These are phyloP conservation scores for Lactifluus echinatus DNA, from an alignment of 768 basidiomycete species.

Conservation along the genomic window DNA sequence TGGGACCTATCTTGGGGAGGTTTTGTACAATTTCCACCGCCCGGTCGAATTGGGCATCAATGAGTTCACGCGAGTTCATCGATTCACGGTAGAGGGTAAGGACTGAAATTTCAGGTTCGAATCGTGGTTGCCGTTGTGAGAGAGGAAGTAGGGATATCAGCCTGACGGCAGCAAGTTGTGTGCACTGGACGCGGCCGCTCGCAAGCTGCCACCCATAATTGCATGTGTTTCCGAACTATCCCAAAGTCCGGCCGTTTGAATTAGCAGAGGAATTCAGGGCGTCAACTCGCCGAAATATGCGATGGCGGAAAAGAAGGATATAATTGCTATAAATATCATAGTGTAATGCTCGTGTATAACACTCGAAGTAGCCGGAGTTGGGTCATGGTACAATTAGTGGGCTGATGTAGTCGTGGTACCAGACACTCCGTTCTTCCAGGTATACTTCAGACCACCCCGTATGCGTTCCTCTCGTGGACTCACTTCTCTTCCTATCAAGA, in stretches of 20 bases:
- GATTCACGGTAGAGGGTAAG: neutral
- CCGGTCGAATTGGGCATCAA: constrained; percentile 83
- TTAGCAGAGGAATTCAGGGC: neutral
- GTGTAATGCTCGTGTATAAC: neutral
- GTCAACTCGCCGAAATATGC: neutral
- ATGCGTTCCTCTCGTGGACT: constrained; percentile 55
- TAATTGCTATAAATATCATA: neutral
- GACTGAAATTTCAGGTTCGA: too few species aligned
- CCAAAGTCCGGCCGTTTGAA: neutral
- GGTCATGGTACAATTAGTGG: neutral
- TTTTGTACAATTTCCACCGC: constrained; percentile 92
- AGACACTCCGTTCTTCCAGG: constrained; percentile 57
- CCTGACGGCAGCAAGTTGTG: neutral
- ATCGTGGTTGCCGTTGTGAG: neutral
- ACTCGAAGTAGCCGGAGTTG: neutral
- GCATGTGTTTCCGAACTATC: neutral
- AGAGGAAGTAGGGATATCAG: neutral
- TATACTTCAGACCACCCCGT: constrained; percentile 64
- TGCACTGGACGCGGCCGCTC: neutral
- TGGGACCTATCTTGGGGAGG: constrained; percentile 87
- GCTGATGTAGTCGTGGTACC: neutral
- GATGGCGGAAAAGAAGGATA: neutral
- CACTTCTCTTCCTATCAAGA: constrained; percentile 47
- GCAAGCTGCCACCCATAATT: too few species aligned
- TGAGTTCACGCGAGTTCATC: constrained; percentile 59